Evolutionary conservation across 169 alveolate species (phyloP).

Genomic region (Perkinsus olseni): DNA sequence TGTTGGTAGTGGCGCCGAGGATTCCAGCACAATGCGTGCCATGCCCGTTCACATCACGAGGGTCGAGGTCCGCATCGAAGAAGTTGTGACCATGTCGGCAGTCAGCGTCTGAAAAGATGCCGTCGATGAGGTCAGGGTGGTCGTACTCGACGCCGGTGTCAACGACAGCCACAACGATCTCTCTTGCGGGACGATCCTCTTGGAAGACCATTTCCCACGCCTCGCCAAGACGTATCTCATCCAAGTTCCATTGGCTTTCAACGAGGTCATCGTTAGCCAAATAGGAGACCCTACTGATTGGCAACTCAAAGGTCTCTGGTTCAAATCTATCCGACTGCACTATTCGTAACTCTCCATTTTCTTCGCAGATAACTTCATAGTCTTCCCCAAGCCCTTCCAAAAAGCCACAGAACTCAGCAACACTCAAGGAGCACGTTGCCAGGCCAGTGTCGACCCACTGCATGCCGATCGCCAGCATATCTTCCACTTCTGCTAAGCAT

Average conservation of each 20-base stretch:
- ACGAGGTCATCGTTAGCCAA: not conserved
- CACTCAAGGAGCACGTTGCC: not conserved
- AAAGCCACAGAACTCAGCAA: not conserved
- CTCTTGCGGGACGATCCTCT: not conserved
- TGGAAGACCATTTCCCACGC: not conserved
- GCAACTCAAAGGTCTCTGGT: not conserved
- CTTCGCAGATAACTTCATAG: not conserved
- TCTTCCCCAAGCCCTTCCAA: not conserved
- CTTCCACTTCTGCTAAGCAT: not conserved
- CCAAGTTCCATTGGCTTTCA: not conserved
- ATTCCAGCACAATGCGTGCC: conserved; percentile 44
- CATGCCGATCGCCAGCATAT: not conserved
- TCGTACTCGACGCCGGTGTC: conserved; percentile 38
- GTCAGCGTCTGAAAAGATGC: conserved; percentile 27
- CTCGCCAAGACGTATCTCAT: not conserved
- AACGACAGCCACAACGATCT: conserved; percentile 36
- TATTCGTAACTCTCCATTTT: not conserved
- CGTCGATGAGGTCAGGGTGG: conserved; percentile 33
- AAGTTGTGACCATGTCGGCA: conserved; percentile 27
- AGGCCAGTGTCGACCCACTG: not conserved
- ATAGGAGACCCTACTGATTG: not conserved
- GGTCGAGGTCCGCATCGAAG: conserved; percentile 33
- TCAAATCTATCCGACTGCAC: not conserved
- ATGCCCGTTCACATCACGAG: conserved; percentile 36
- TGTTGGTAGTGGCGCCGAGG: conserved; percentile 32